Base-by-base conservation (phyloP, 176 grass and related monocot species). In the Carex parvula region DNA sequence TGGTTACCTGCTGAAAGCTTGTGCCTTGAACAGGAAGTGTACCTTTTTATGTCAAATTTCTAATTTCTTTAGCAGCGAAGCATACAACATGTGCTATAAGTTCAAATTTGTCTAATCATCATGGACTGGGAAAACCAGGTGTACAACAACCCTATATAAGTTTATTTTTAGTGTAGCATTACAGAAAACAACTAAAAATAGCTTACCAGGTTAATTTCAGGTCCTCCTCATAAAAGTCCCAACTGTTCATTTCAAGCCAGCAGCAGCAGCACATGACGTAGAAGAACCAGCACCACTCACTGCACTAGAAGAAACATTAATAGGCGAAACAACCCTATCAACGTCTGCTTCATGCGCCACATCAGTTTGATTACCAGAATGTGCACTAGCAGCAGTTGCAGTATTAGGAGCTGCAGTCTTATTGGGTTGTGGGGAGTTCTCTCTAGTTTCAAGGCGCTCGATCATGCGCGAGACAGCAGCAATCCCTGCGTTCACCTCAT, bases 401-500 rank as follows among this genome's bases (percentile, higher is more conserved):
- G 61, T 54, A 67, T 67, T 67, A 29, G n/a, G 46, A 55, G 11
- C 48, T 76, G 32, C 30, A 72, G 76, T 64, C 69, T 71, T 75
- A 64, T 21, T 57, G 68, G 85, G 89, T 82, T 80, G 37, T 7
- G 53, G 77, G 4, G 70, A 87, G 53, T 22, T 81, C 2, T 95
- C 86, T 58, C 79, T 92, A 35, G 87, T 84, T 66, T 92, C 86
- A 0, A 87, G 84, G 32, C 82, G 86, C 48, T 95, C 93, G 80
- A 95, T 92, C 90, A 95, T 92, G 72, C 90, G 90, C 44, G 93
- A 92, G 3, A 92, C 88, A 1, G 67, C 88, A 84, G 88, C 88
- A 86, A 95, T 84, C 48, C 93, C 93, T 21, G 87, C 88, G n/a
- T 92, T 90, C 26, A 95, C 87, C 81, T 95, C 93, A 59, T 89